Conservation (phyloP, 495 filamentous ascomycete species). For the Penicillium argentinense region DNA sequence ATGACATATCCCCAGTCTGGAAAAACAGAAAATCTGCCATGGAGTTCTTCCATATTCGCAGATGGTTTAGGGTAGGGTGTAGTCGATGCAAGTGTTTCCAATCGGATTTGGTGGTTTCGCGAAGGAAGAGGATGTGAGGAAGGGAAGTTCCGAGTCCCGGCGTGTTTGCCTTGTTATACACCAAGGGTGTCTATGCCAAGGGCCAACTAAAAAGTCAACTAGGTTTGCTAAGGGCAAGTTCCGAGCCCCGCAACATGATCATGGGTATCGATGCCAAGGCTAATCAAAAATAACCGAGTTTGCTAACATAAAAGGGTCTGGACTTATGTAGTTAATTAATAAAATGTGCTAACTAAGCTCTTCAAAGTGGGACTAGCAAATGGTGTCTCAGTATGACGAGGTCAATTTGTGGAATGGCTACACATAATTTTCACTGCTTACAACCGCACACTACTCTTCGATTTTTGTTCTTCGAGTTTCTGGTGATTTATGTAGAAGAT, state of each 20-base stretch:
- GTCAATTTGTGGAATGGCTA: too few species aligned
- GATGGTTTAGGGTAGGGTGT: constrained; percentile 1
- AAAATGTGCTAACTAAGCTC: too few species aligned
- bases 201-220: not conserved
- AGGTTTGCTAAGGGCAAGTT: not conserved
- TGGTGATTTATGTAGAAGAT: too few species aligned
- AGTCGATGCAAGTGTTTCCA: not conserved
- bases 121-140: not conserved
- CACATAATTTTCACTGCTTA: too few species aligned
- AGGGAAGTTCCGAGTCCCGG: not conserved
- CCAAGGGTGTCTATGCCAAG: not conserved
- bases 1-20: constrained; percentile 13
- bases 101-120: not conserved
- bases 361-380: too few species aligned
- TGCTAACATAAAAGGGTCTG: too few species aligned
- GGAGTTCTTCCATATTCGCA: constrained; percentile 10
- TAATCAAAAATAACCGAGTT: too few species aligned
- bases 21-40: constrained; percentile 3
- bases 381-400: too few species aligned
- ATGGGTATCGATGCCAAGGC: not conserved
- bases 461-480: too few species aligned
- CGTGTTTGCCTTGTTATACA: not conserved
- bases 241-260: not conserved
- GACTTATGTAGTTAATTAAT: too few species aligned
- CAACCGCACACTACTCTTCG: too few species aligned